Percentiles rank a stretch among this genome's conserved stretches.
Evolutionary conservation across 225 moss, liverwort and hornwort genomes (phyloP).

Genomic region (Ulota crispa): DNA sequence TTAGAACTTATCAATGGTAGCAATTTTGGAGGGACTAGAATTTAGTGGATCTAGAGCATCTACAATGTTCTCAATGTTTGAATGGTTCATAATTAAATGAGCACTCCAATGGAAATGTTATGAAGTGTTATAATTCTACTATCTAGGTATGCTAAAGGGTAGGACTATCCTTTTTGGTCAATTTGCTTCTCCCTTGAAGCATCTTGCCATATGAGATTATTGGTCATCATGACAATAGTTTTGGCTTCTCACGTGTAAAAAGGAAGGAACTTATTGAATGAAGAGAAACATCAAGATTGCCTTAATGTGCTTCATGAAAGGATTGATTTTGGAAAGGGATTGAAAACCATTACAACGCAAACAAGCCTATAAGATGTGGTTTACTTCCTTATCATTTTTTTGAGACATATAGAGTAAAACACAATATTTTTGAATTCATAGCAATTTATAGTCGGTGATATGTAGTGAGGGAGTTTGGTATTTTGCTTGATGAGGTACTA

Average conservation of each 20-base stretch:
- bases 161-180: neutral
- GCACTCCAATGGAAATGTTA: neutral
- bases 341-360: no score
- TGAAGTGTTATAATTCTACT: neutral
- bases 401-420: neutral
- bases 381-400: neutral
- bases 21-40: no score
- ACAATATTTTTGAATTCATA: neutral
- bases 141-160: neutral
- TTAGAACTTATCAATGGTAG: no score
- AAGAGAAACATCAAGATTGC: neutral
- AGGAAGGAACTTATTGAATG: neutral
- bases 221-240: neutral
- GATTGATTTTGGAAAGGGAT: no score
- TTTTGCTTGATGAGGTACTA: neutral
- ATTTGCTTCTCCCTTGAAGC: neutral
- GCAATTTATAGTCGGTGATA: neutral
- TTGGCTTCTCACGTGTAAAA: neutral
- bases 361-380: no score
- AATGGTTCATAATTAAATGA: neutral
- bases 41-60: neutral
- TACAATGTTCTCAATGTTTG: neutral
- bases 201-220: neutral
- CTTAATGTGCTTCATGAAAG: neutral
- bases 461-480: neutral